Conservation (phyloP, 345 rosid genomes). For the Iberis pinnata region DNA sequence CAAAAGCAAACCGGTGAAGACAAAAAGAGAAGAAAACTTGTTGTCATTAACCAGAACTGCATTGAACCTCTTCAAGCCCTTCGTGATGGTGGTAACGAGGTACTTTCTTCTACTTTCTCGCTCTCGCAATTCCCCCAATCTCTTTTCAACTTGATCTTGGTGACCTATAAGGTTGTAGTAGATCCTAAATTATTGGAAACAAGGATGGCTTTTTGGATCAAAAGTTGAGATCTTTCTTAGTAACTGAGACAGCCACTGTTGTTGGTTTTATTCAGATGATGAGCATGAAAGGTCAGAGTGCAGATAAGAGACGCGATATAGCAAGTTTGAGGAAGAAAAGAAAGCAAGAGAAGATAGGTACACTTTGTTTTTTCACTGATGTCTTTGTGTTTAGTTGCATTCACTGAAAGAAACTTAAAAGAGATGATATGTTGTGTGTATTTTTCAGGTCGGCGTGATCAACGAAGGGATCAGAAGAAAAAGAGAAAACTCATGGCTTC, state of each 20-base stretch:
- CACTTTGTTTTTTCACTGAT: too few relatives aligned
- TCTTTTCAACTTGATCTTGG: slow-evolving; percentile 15
- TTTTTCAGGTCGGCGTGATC: slow-evolving; percentile 63
- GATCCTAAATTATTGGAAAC: not conserved
- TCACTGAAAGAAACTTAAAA: too few relatives aligned
- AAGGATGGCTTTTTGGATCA: too few relatives aligned
- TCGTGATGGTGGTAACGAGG: slow-evolving; percentile 64
- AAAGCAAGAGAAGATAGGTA: too few relatives aligned
- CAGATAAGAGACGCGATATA: slow-evolving; percentile 45
- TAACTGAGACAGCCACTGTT: not conserved
- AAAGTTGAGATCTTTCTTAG: not conserved
- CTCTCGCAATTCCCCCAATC: too few relatives aligned
- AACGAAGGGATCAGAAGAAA: too few relatives aligned
- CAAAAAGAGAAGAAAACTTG: slow-evolving; percentile 50
- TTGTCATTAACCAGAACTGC: slow-evolving; percentile 77
- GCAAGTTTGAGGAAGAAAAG: slow-evolving; percentile 50
- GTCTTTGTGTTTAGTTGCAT: not conserved
- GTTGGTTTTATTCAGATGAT: slow-evolving; percentile 40
- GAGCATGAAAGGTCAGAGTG: slow-evolving; percentile 45
- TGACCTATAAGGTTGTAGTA: too few relatives aligned
- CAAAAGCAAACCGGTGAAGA: slow-evolving; percentile 28
- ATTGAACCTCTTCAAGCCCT: slow-evolving; percentile 96
- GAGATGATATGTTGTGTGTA: not conserved
- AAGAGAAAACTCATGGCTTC: slow-evolving; percentile 28
- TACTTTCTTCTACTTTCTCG: slow-evolving; percentile 16